Percentiles rank a stretch among this genome's conserved stretches.
phyloP scores from a whole-genome alignment of 1,139 yeast species.

The Tardiomyces blankii region DNA sequence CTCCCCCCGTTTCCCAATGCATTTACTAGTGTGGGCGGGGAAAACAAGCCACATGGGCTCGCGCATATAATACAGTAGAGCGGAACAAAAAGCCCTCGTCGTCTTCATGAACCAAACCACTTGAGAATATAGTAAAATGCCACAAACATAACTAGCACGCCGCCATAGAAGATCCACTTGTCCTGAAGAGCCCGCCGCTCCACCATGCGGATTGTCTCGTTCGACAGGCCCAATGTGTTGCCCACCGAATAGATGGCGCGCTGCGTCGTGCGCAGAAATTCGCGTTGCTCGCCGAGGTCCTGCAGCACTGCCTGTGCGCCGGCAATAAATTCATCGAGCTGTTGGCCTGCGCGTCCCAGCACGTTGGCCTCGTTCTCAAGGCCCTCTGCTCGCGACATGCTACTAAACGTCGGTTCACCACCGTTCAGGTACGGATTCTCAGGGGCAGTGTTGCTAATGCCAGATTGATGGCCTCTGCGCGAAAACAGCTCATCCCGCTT shows the following conservation, averaged over 20 bases:
- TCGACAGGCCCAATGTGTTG: slow-evolving; percentile 76
- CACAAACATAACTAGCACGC: slow-evolving; percentile 50
- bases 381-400: slow-evolving; percentile 42
- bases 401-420: slow-evolving; percentile 10
- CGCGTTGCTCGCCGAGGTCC: slow-evolving; percentile 78
- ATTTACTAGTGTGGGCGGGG: too few species aligned
- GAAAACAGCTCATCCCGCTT: slow-evolving; percentile 53
- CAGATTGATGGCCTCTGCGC: slow-evolving; percentile 29
- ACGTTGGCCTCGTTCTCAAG: slow-evolving; percentile 55
- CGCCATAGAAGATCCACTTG: slow-evolving; percentile 77
- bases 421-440: slow-evolving; percentile 50
- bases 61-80: too few species aligned
- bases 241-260: slow-evolving; percentile 57
- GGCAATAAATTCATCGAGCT: slow-evolving; percentile 79
- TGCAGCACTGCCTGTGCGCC: slow-evolving; percentile 83
- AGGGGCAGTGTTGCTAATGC: slow-evolving; percentile 23
- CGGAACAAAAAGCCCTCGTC: too few species aligned
- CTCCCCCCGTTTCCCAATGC: too few species aligned
- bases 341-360: slow-evolving; percentile 62
- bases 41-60: too few species aligned
- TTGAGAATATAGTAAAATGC: slow-evolving; percentile 60
- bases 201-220: slow-evolving; percentile 69
- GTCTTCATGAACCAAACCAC: slow-evolving; percentile 58
- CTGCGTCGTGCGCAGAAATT: slow-evolving; percentile 53
- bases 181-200: slow-evolving; percentile 85